A percentile compares a stretch with the other conserved stretches of the same genome.
Evolutionary conservation across 345 rosid species (phyloP).

Genomic region (rapeseed (Brassica napus)): Da-Ae NC_063452.1:59899001-59899500

Average conservation of each 20-base stretch:
- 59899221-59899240: not conserved
- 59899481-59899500: slow-evolving; percentile 30
- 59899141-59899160: not conserved
- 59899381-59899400: slow-evolving; percentile 23
- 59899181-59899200: not conserved
- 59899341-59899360: slow-evolving; percentile 37
- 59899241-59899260: not conserved
- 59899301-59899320: not conserved
- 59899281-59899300: not conserved
- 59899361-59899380: slow-evolving; percentile 43
- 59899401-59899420: slow-evolving; percentile 34
- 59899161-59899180: not conserved
- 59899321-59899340: slow-evolving; percentile 43
- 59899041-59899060: slow-evolving; percentile 54
- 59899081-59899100: slow-evolving; percentile 29
- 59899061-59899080: slow-evolving; percentile 38
- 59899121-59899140: not conserved
- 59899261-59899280: not conserved
- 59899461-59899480: not conserved
- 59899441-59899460: not conserved
- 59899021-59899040: not conserved
- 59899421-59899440: not conserved
- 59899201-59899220: not conserved
- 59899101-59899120: not conserved
- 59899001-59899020: not conserved